Base-by-base conservation (phyloP, 768 basidiomycete species). In the Clitopilus hobsonii region DNA sequence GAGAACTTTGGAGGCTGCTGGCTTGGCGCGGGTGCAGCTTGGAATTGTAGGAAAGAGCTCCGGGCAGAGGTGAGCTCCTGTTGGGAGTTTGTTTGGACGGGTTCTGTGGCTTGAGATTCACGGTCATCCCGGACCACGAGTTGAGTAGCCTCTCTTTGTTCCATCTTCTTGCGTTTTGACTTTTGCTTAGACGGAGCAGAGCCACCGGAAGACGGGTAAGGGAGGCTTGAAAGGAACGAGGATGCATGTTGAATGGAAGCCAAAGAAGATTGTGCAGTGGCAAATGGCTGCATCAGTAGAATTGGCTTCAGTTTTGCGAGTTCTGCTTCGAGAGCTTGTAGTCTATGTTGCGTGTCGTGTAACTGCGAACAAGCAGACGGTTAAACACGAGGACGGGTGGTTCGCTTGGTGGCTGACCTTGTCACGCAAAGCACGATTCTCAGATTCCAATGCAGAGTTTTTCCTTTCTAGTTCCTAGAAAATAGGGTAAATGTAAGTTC, bases 261-360 rank as follows among this genome's bases (percentile, higher is more conserved):
- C 50, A 36, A 54, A 52, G 56, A 58, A 38, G 51, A 60, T 55
- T 66, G 56, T 10, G 59, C 49, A 38, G 58, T 51, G 36, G 71
- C 60, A 20, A 69, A 72, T 18, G 85, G 81, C 49, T 85, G 82
- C 78, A 89, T 82, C 13, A 89, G 70, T 45, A 91, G 74, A 29
- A 89, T 67, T 0, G 89, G 89, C 48, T 83, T 82, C 27, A 91
- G 76, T 57, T 82, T 81, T 2, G 72, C 67, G 6, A 91, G 72
- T 63, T 91, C 89, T 10, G 75, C 62, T 69, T 91, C 89, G 0
- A 91, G 75, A 1, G 72, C 58, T 23, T 75, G 67, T 10, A 85
- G 67, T 32, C 86, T 80, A 5, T 65, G 61, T 58, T 85, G 81
- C 0, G 81, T 74, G 54, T 87, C 84, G 41, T 74, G 66, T 5